Base-by-base conservation (phyloP, 2,329 filamentous ascomycete genomes). In the Dactylella cylindrospora region DNA sequence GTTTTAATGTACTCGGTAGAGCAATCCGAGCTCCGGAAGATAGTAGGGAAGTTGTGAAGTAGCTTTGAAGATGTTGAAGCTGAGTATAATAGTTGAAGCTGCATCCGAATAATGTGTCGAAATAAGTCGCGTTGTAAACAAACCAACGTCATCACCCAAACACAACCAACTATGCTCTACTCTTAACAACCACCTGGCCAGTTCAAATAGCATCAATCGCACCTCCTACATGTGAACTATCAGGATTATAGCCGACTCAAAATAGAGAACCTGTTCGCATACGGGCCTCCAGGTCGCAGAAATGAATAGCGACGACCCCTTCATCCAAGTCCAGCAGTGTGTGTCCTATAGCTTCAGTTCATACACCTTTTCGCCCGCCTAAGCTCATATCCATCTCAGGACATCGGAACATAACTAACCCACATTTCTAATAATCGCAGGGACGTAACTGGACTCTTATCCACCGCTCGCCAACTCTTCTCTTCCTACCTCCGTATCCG, bases 401-500 rank as follows among this genome's bases (percentile, higher is more conserved):
- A n/a, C n/a, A n/a, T n/a, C n/a, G n/a, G n/a, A n/a, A n/a, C n/a
- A n/a, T 19, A 33, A 66, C 50, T 39, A 61, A 64, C 36, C 41
- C 51, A 66, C 6, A 43, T 32, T 43, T 41, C 44, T 19, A 52
- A 15, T 35, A 12, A 19, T 20, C 40, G 59, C 72, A 95, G 90
- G 75, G 93, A 98, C 75, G 88, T 97, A 67, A 84, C 95, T 67
- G 77, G 84, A 66, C 86, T 94, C 64, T 84, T 98, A 66, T 80
- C 85, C 67, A 83, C 82, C 10, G 86, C 88, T 47, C 85, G 91
- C 7, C 85, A 90, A 46, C 84, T 96, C 54, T 96, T 96, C 78
- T 84, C 87, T 66, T 96, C 90, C 12, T 98, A 95, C 77, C 81
- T 95, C 35, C 91, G 93, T 71, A 98, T 98, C 75, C 88, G 90